Base-by-base conservation (phyloP, 2,329 filamentous ascomycete species). In the Didymellaceae sp. region DNA sequence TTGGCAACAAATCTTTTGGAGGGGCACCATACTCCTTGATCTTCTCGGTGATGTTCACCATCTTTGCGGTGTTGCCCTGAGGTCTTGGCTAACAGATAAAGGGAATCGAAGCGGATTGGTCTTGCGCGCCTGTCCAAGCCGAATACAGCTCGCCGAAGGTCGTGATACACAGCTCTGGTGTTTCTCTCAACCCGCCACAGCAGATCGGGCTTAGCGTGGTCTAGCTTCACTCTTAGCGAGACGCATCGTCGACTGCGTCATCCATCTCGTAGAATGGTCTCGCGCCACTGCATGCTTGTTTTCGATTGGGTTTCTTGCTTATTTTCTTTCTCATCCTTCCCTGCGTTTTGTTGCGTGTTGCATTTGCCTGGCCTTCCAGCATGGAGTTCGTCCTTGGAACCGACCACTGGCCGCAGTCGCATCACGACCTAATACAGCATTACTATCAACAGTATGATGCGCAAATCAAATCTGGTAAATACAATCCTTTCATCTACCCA, bases 1-100 rank as follows among this genome's bases (percentile, higher is more conserved):
- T 62, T 58, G 57, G 61, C 58, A 63, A 52, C 50, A 58, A 65
- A 64, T 59, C 62, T 54, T 67, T 64, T 57, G 54, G 41, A 14
- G 41, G 38, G 38, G 37, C 13, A 18, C 49, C 87, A 70, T 77
- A 96, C 93, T 97, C 94, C 83, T 99, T 99, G 80, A 99, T 99
- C 84, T 96, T 97, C 47, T 99, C 95, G 61, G 94, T 97, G 63
- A 99, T 99, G 80, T 97, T 97, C 76, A 97, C 94, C 94, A 99
- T 99, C 68, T 70, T 78, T 66, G 43, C 71, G 45, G 54, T 31
- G 9, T 26, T 45, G 17, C 17, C 26, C 20, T n/a, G 0, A 33
- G 16, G 21, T 34, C 38, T 38, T 24, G 11, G 17, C 13, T 39
- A 31, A 31, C 32, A 53, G 44, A 35, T 34, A 57, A 25, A 8